Conservation (phyloP, 345 rosid genomes). For the Hevea brasiliensis region DNA sequence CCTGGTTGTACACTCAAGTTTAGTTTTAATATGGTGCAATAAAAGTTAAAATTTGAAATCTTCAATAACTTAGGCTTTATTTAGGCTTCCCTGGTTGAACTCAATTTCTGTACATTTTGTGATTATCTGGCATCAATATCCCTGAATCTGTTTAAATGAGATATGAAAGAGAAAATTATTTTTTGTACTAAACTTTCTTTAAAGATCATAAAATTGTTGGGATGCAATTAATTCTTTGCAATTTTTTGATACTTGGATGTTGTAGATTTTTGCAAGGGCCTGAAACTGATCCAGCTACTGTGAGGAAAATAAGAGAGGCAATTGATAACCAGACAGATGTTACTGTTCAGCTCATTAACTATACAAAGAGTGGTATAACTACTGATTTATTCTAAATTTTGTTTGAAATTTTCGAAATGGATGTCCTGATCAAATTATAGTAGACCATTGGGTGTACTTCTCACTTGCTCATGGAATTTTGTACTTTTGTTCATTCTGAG, state of each 20-base stretch:
- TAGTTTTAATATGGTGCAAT: no score
- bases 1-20: no score
- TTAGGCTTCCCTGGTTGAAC: no score
- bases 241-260: slow-evolving; percentile 2
- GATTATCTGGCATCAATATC: no score
- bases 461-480: no score
- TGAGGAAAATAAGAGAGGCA: slow-evolving; percentile 81
- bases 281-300: slow-evolving; percentile 92
- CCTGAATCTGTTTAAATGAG: no score
- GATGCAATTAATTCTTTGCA: slow-evolving; percentile 2
- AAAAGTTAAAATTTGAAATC: no score
- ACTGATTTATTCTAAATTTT: background rate
- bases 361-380: slow-evolving; percentile 79
- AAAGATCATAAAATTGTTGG: background rate
- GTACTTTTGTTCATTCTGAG: no score
- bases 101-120: no score
- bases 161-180: no score
- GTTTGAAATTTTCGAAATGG: background rate
- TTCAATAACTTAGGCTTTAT: no score
- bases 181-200: background rate
- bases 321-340: slow-evolving; percentile 88
- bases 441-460: no score
- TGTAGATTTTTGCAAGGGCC: slow-evolving; percentile 94
- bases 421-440: background rate
- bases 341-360: slow-evolving; percentile 92